phyloP scores from a whole-genome alignment of 2,329 filamentous ascomycete species.

The Stenocarpella maydis region DNA sequence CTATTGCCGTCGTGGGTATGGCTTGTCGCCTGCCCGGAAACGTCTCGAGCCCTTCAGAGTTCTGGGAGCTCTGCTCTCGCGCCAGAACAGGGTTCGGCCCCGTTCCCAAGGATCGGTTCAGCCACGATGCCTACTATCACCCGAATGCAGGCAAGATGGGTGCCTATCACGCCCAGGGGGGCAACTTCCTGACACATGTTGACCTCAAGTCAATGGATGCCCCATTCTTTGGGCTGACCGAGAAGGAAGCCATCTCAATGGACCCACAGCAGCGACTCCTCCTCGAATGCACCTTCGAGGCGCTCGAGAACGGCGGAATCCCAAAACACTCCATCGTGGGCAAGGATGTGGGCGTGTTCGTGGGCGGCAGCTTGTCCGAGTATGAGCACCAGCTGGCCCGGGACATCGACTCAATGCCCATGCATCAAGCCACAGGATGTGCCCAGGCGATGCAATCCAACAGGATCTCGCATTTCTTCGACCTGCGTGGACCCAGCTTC shows the following conservation, averaged over 20 bases:
- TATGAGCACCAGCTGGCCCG: constrained; percentile 56
- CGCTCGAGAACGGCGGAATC: constrained; percentile 61
- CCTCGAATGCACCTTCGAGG: constrained; percentile 63
- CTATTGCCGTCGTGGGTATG: constrained; percentile 58
- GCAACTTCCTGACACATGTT: constrained; percentile 56
- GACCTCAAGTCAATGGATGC: constrained; percentile 56
- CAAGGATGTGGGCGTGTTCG: constrained; percentile 58
- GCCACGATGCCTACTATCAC: constrained; percentile 49
- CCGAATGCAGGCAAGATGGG: constrained; percentile 54
- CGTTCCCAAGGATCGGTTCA: constrained; percentile 57
- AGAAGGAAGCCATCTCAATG: constrained; percentile 60
- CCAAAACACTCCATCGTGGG: constrained; percentile 57
- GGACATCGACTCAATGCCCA: constrained; percentile 52
- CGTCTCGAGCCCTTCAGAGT: constrained; percentile 51
- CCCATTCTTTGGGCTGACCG: constrained; percentile 61
- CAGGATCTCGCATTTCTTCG: constrained; percentile 63
- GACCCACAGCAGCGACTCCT: constrained; percentile 63
- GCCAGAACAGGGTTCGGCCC: constrained; percentile 50
- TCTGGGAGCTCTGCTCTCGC: constrained; percentile 54
- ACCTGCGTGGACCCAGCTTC: constrained; percentile 61
- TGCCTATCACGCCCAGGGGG: constrained; percentile 47
- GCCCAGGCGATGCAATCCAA: constrained; percentile 63
- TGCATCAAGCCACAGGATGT: constrained; percentile 61
- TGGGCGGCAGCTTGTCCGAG: constrained; percentile 57
- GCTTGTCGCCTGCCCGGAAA: constrained; percentile 55